phyloP scores from a whole-genome alignment of 1,139 yeast genomes.

The Suhomyces maxii region DNA sequence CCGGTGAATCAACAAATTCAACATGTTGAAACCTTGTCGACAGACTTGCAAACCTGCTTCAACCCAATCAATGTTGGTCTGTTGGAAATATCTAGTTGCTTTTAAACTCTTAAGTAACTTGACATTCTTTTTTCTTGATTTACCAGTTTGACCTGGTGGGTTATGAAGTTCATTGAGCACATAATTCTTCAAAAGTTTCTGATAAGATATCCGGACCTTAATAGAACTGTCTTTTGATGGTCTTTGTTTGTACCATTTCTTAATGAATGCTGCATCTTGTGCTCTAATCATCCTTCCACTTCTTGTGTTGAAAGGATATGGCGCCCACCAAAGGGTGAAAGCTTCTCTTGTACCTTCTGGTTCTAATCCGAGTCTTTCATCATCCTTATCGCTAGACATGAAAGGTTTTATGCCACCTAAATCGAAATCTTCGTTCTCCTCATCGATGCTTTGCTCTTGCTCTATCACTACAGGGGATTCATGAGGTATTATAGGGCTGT shows the following conservation, averaged over 20 bases:
- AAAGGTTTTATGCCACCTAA: conserved; percentile 15
- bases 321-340: conserved; percentile 70
- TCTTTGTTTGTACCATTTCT: conserved; percentile 78
- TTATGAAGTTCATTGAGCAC: conserved; percentile 72
- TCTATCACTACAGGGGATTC: conserved; percentile 20
- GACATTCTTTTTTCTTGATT: conserved; percentile 43
- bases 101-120: conserved; percentile 68
- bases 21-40: conserved; percentile 91
- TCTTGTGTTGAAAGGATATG: conserved; percentile 78
- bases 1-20: conserved; percentile 84
- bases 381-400: conserved; percentile 10
- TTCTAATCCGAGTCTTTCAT: conserved; percentile 16
- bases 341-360: conserved; percentile 54
- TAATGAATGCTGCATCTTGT: conserved; percentile 83
- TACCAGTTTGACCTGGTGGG: conserved; percentile 32
- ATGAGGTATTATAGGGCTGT: conserved; percentile 56
- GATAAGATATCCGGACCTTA: conserved; percentile 84
- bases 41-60: conserved; percentile 96
- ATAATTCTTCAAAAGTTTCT: conserved; percentile 72
- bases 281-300: conserved; percentile 77
- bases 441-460: conserved; percentile 3
- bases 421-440: conserved; percentile 11
- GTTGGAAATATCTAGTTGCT: conserved; percentile 84
- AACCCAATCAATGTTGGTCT: conserved; percentile 94
- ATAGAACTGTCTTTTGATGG: conserved; percentile 60